Conservation (phyloP, 768 basidiomycete genomes). For the Boletus coccyginus region DNA sequence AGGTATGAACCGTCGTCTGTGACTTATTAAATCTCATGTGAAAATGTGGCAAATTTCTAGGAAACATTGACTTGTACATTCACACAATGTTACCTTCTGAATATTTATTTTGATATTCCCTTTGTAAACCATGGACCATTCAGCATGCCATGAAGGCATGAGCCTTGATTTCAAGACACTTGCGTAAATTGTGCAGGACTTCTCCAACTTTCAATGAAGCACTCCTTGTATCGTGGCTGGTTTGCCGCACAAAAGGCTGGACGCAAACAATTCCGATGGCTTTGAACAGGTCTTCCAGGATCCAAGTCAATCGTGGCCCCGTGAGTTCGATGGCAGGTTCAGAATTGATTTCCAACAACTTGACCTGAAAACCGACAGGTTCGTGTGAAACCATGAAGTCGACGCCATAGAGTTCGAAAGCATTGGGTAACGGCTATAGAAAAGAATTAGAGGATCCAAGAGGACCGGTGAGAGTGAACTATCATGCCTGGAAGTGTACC, state of each 20-base stretch:
- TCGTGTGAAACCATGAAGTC: constrained; percentile 77
- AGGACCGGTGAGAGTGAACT: not conserved
- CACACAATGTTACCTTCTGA: not conserved
- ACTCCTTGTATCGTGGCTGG: not conserved
- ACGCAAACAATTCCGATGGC: constrained; percentile 68
- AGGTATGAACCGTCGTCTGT: not conserved
- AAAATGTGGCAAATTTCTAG: constrained; percentile 2
- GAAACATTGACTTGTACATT: constrained; percentile 6
- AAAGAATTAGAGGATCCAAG: not conserved
- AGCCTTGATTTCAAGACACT: constrained; percentile 62
- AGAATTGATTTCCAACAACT: constrained; percentile 88
- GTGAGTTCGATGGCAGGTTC: constrained; percentile 96
- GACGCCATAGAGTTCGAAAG: constrained; percentile 93
- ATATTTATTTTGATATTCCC: not conserved
- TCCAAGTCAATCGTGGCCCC: constrained; percentile 76
- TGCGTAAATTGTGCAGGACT: constrained; percentile 51
- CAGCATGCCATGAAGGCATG: constrained; percentile 29
- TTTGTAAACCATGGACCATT: not conserved
- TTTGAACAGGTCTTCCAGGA: constrained; percentile 77
- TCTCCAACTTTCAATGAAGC: constrained; percentile 52
- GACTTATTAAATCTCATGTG: not conserved
- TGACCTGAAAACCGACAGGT: constrained; percentile 48
- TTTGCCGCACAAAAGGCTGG: constrained; percentile 49
- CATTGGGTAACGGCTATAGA: constrained; percentile 76
- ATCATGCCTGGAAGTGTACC: constrained; percentile 75